These are phyloP conservation scores for Leccinellum rugosiceps DNA, from an alignment of 768 basidiomycete genomes.

Conservation along the genomic window DNA sequence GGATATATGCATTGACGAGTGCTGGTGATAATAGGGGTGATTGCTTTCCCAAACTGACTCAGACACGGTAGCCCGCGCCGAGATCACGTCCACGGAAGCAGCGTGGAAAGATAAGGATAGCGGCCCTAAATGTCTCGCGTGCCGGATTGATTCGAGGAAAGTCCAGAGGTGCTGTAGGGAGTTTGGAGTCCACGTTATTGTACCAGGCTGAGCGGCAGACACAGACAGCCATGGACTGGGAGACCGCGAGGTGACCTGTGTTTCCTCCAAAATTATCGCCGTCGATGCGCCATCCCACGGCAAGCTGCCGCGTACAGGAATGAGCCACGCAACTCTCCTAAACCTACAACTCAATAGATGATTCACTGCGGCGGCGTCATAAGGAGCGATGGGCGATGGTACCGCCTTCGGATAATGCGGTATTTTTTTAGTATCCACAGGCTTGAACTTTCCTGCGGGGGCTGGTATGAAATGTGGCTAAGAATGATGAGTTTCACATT, in stretches of 20 bases:
- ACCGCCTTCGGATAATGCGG: constrained; percentile 34
- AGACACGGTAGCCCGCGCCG: constrained; percentile 11
- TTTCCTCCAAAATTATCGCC: constrained; percentile 38
- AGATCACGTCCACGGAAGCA: constrained; percentile 17
- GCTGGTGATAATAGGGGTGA: constrained; percentile 19
- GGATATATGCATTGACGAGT: constrained; percentile 9
- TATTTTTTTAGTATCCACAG: constrained; percentile 20
- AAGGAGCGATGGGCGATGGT: constrained; percentile 37
- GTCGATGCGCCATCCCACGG: constrained; percentile 47
- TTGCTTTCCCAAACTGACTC: constrained; percentile 26
- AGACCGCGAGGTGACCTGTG: constrained; percentile 15
- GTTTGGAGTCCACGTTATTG: constrained; percentile 46
- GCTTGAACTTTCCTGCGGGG: constrained; percentile 13
- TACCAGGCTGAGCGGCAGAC: constrained; percentile 13
- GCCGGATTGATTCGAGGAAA: constrained; percentile 42
- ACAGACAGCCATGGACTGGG: constrained; percentile 19
- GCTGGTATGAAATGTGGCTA: constrained; percentile 25
- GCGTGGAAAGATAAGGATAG: constrained; percentile 50
- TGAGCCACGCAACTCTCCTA: constrained; percentile 51
- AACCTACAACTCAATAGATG: constrained; percentile 30
- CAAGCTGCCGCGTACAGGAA: constrained; percentile 52
- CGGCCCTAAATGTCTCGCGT: constrained; percentile 38
- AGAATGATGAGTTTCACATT: constrained; percentile 10
- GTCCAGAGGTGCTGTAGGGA: constrained; percentile 47
- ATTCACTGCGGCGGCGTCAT: constrained; percentile 31